Conservation (phyloP, 495 filamentous ascomycete genomes). For the Oleoguttula mirabilis region DNA sequence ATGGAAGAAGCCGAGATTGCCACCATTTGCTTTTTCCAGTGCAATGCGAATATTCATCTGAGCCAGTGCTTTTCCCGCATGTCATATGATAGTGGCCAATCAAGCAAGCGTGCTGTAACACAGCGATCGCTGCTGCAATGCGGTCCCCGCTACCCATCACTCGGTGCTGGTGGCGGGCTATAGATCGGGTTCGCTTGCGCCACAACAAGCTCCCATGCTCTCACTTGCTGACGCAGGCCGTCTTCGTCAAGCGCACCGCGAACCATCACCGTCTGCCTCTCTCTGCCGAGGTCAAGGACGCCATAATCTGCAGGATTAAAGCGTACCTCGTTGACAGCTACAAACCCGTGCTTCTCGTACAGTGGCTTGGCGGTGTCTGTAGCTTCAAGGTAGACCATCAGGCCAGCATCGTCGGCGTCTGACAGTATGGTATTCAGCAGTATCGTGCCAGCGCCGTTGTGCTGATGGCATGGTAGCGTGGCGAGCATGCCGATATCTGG, state of each 20-base stretch:
- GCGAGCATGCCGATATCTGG: constrained; percentile 19
- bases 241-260: constrained; percentile 7
- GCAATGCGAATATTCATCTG: no score
- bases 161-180: no score
- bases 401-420: constrained; percentile 16
- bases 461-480: constrained; percentile 13
- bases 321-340: constrained; percentile 9
- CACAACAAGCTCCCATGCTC: constrained; percentile 6
- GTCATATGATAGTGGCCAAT: no score
- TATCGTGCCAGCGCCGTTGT: constrained; percentile 16
- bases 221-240: background rate
- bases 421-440: constrained; percentile 13
- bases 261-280: constrained; percentile 19
- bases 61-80: no score
- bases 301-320: constrained; percentile 19
- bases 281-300: constrained; percentile 2
- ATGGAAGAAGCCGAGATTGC: no score
- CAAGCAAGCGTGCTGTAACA: no score
- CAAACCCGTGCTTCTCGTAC: constrained; percentile 20
- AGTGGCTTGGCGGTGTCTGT: constrained; percentile 19
- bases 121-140: no score
- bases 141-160: no score
- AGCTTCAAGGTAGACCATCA: constrained; percentile 20
- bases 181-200: background rate
- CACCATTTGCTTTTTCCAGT: no score